Percentiles rank a stretch among this genome's conserved stretches.
Evolutionary conservation across 2,329 filamentous ascomycete species (phyloP).

Genomic region (Parascedosporium putredinis): DNA sequence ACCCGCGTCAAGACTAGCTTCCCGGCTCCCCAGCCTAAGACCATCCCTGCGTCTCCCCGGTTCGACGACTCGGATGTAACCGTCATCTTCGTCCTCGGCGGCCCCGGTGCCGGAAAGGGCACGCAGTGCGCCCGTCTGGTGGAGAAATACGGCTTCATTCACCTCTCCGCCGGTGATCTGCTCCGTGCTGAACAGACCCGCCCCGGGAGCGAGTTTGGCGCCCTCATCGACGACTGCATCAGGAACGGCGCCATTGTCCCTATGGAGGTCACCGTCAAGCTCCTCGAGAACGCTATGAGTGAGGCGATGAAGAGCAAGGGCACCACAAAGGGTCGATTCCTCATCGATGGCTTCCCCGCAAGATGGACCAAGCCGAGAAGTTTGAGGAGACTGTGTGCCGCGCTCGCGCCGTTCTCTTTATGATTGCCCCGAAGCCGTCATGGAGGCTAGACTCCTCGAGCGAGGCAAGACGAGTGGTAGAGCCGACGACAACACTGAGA

Average conservation of each 20-base stretch:
- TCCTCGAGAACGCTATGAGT: constrained; percentile 89
- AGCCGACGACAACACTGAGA: constrained; percentile 87
- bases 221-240: constrained; percentile 89
- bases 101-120: constrained; percentile 90
- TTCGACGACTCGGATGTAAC: constrained; percentile 71
- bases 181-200: constrained; percentile 89
- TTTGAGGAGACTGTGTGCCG: constrained; percentile 86
- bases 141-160: constrained; percentile 77
- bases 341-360: constrained; percentile 77
- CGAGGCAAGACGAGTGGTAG: constrained; percentile 87
- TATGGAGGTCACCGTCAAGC: constrained; percentile 93
- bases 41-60: constrained; percentile 37
- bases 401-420: constrained; percentile 84
- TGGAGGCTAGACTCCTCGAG: constrained; percentile 75
- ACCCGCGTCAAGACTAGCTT: background rate
- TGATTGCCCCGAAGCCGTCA: constrained; percentile 81
- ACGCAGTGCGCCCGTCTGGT: constrained; percentile 91
- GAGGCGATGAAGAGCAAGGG: constrained; percentile 46
- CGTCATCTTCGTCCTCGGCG: constrained; percentile 94
- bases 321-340: constrained; percentile 56
- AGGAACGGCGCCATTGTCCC: constrained; percentile 91
- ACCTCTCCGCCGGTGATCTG: constrained; percentile 87
- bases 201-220: constrained; percentile 75
- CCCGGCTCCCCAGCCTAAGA: background rate
- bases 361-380: constrained; percentile 91